Evolutionary conservation across 306 rosid species (phyloP), one percentile per base, ranked within the genome.

Genomic region (Quercus dentata): DNA sequence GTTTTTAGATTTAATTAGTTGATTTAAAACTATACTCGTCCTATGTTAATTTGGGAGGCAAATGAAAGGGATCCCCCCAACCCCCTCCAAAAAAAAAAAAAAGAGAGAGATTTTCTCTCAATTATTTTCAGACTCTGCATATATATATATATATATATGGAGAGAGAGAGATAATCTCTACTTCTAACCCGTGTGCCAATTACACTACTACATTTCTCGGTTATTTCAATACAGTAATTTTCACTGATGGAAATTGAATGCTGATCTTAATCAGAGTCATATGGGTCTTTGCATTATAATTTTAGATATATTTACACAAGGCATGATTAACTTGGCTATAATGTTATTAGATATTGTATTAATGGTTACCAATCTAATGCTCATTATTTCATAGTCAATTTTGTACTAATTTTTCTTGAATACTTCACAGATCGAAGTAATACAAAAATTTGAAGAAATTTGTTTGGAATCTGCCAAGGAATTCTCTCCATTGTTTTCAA

Each of bases 381-480:
- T 68, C 56, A 20, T 35, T 59, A 38, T 76, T 33, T 54, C 57
- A 54, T 78, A 57, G 35, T 76, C 54, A 69, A 17, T 77, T 59
- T 25, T 49, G 54, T 65, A 21, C 28, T 46, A 49, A 11, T 14
- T 6, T 28, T 73, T 56, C 27, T 30, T 65, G 49, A 31, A 41
- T 62, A 74, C 23, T 27, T 81, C 84, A 59, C 89, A 96, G 99
- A 96, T 96, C 41, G 99, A 96, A 84, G 93, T 96, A 51, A 89
- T 96, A 79, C 93, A 93, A 27, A 93, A 82, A 84, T 92, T 93
- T 78, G 99, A 96, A 87, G 99, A 96, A 76, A 89, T 96, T 80
- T 96, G 98, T 67, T 81, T 79, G 89, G 98, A 96, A 89, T 96
- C 97, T 68, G 87, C 92, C 8, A 93, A 87, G 83, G 98, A 91